These are phyloP conservation scores for Ganoderma leucocontextum DNA, from an alignment of 1,284 basidiomycete species.

Conservation along the genomic window DNA sequence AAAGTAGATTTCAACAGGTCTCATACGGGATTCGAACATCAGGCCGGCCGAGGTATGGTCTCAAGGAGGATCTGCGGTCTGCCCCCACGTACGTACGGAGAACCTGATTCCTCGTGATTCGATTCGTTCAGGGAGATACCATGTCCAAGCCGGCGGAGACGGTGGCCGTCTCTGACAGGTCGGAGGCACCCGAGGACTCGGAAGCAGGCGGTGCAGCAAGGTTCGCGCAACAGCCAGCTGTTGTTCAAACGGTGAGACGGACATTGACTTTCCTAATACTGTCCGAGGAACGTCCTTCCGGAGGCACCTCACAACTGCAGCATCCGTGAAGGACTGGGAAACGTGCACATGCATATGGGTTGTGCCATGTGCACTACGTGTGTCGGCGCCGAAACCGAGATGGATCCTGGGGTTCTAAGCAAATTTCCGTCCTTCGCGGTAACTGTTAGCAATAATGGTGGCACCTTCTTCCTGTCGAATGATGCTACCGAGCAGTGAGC, in stretches of 20 bases:
- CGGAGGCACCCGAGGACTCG: background rate
- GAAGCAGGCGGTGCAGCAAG: background rate
- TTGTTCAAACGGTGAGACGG: no score
- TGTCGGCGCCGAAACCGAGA: background rate
- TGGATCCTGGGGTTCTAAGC: background rate
- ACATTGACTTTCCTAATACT: background rate
- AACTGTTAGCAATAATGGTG: background rate
- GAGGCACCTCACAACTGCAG: background rate
- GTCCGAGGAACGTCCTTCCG: background rate
- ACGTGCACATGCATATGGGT: background rate
- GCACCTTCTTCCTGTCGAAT: background rate
- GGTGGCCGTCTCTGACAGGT: background rate
- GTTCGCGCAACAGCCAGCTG: background rate
- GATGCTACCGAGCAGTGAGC: no score
- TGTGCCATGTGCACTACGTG: background rate
- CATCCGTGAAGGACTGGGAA: background rate
- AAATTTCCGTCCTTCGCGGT: background rate
- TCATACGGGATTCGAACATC: background rate
- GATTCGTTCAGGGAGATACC: background rate
- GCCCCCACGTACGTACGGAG: background rate
- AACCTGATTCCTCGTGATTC: background rate
- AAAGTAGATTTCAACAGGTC: background rate
- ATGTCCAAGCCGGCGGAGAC: background rate
- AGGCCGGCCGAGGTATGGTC: background rate
- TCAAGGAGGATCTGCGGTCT: background rate